Conservation (phyloP, 2,329 filamentous ascomycete species). For the Hypoxylon sp. region DNA sequence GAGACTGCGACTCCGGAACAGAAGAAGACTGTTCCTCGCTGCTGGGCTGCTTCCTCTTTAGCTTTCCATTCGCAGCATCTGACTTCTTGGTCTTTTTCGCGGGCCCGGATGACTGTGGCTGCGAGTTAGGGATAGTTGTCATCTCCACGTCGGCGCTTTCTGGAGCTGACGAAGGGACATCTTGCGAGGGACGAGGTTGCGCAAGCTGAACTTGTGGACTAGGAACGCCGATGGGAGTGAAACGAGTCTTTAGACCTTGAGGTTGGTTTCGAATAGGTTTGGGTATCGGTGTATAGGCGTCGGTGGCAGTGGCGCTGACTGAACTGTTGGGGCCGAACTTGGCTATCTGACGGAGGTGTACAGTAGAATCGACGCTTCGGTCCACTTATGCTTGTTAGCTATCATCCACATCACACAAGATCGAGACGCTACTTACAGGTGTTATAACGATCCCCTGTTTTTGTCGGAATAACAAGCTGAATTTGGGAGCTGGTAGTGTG, state of each 20-base stretch:
- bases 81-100: conserved; percentile 42
- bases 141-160: conserved; percentile 56
- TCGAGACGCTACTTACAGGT: conserved; percentile 56
- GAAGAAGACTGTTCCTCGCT: conserved; percentile 40
- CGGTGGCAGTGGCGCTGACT: conserved; percentile 51
- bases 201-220: conserved; percentile 27
- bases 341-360: conserved; percentile 72
- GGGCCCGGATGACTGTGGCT: conserved; percentile 29
- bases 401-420: conserved; percentile 34
- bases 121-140: conserved; percentile 49
- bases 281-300: conserved; percentile 54
- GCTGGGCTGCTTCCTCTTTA: conserved; percentile 52
- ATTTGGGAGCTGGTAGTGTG: conserved; percentile 61
- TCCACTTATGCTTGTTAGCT: conserved; percentile 50
- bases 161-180: conserved; percentile 50
- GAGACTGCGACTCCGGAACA: conserved; percentile 22
- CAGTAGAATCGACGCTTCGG: conserved; percentile 62
- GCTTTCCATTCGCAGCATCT: conserved; percentile 26
- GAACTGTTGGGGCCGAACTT: conserved; percentile 58
- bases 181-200: conserved; percentile 33
- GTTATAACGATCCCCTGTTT: conserved; percentile 62
- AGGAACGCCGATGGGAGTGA: conserved; percentile 69
- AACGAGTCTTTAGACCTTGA: conserved; percentile 71
- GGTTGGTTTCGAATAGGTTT: conserved; percentile 70
- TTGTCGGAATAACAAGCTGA: conserved; percentile 68